Percentiles rank a stretch among this genome's conserved stretches.
Conservation (phyloP, 2,329 filamentous ascomycete genomes). For the Pseudohalonectria lignicola region DNA sequence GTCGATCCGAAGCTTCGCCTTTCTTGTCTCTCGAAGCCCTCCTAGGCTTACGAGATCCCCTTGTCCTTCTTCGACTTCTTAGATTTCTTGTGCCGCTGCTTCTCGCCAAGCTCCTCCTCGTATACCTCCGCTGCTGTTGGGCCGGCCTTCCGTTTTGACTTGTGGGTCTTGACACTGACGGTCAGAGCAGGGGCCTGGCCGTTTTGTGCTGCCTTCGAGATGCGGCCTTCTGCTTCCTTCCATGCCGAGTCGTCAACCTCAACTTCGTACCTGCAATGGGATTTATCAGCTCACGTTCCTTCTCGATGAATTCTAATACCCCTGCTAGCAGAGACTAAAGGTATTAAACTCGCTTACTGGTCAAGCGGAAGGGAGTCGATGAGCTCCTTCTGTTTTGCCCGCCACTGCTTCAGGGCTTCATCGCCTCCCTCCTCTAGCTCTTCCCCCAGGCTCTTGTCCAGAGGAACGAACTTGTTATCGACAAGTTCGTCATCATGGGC, state of each 20-base stretch:
- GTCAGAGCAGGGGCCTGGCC: conserved; percentile 44
- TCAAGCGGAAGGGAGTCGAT: conserved; percentile 87
- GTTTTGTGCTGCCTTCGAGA: conserved; percentile 39
- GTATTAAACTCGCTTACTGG: conserved; percentile 46
- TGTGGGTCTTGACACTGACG: conserved; percentile 73
- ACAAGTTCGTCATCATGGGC: conserved; percentile 60
- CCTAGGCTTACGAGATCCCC: no score
- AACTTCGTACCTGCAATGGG: conserved; percentile 47
- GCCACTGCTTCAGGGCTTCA: conserved; percentile 59
- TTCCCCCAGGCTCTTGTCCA: conserved; percentile 63
- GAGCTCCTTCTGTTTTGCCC: conserved; percentile 72
- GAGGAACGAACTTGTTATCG: conserved; percentile 55
- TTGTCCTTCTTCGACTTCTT: conserved; percentile 39
- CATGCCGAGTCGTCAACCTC: conserved; percentile 51
- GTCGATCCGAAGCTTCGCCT: no score
- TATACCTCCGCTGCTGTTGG: conserved; percentile 50
- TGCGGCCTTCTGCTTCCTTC: conserved; percentile 66
- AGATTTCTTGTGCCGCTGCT: conserved; percentile 39
- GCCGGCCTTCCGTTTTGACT: conserved; percentile 64
- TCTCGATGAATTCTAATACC: background rate
- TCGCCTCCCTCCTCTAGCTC: conserved; percentile 79
- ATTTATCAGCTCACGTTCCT: conserved; percentile 13
- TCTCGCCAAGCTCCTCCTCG: conserved; percentile 44
- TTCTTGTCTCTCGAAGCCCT: no score
- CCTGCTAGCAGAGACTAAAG: background rate